Evolutionary conservation across 1,284 basidiomycete species (phyloP), one percentile per base, ranked within the genome.

Genomic region (Papiliotrema flavescens): DNA sequence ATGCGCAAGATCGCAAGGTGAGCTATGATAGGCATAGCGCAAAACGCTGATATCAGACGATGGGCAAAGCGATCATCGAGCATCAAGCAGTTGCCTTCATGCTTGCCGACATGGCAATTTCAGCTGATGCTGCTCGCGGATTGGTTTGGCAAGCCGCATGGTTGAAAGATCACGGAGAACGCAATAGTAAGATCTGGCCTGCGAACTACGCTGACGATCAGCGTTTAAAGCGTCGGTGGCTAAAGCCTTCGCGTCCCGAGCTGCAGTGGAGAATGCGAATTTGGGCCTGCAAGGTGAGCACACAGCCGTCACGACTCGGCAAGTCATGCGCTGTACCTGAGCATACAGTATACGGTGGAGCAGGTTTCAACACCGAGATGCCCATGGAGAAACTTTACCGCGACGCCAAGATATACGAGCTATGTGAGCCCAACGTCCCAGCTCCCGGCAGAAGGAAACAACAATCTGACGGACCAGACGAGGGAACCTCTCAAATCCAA

Each of bases 21-120:
- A 35, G 64, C 1, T 9, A 19, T 20, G 24, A 6, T 15, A 32
- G 8, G 24, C 35, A 19, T n/a, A n/a, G n/a, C 15, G n/a, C 5
- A 35, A 17, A 37, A n/a, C 19, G 22, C 55, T 59, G 22, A 56
- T 47, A 37, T 26, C 47, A 80, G 77, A 82, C 81, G 7, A 82
- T 83, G 78, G 81, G 81, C 23, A 76, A 77, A 52, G 67, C 77
- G 2, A 82, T 83, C 65, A 81, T 82, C 56, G 73, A 81, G 56
- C 81, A 83, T 65, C 80, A 82, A 61, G 80, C 78, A 24, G 76
- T 81, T 24, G 79, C 78, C 7, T 80, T 80, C 68, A 79, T 82
- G 74, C 73, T 83, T 5, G 81, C 81, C 15, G 81, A 83, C 59
- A 83, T 83, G 81, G 79, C 81, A 8, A 80, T 82, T 67, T 71